Percentiles rank a stretch among this genome's conserved stretches.
Evolutionary conservation across 805 yeast species (phyloP).

Genomic region (Kluyveromyces lactis): DNA sequence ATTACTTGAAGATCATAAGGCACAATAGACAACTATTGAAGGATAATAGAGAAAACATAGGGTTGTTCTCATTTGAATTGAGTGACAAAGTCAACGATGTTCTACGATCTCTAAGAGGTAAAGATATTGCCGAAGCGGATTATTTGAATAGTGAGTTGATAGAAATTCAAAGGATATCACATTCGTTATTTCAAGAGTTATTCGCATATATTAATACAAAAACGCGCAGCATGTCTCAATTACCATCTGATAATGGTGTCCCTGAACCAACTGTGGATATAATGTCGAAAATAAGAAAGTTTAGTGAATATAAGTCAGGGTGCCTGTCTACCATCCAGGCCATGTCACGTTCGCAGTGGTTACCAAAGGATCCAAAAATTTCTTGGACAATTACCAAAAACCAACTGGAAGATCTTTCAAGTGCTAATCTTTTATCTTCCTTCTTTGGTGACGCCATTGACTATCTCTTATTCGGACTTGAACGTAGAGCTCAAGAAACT

Average conservation of each 20-base stretch:
- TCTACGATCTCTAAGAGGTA: conserved; percentile 25
- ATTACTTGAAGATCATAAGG: conserved; percentile 33
- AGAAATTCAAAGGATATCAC: conserved; percentile 23
- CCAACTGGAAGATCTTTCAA: conserved; percentile 13
- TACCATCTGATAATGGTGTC: conserved; percentile 64
- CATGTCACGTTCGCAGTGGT: conserved; percentile 58
- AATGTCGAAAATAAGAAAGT: conserved; percentile 55
- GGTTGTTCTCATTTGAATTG: conserved; percentile 49
- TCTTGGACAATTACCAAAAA: conserved; percentile 14
- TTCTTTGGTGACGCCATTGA: conserved; percentile 76
- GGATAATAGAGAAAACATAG: conserved; percentile 37
- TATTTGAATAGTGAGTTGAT: conserved; percentile 22
- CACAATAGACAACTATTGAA: conserved; percentile 34
- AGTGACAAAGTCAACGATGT: conserved; percentile 39
- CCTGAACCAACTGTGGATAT: conserved; percentile 66
- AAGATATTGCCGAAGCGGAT: conserved; percentile 14
- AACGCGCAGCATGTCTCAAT: conserved; percentile 35
- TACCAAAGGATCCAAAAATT: conserved; percentile 34
- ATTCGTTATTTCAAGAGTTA: conserved; percentile 45
- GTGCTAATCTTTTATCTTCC: conserved; percentile 49
- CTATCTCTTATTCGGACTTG: conserved; percentile 56
- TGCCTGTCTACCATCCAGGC: conserved; percentile 38
- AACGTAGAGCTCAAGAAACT: conserved; percentile 42
- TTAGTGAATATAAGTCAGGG: conserved; percentile 54
- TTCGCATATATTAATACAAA: conserved; percentile 47